Percentiles rank a stretch among this genome's conserved stretches.
These are phyloP conservation scores for Closterium sp. DNA, from an alignment of 139 green algal genomes.

Conservation along the genomic window DNA sequence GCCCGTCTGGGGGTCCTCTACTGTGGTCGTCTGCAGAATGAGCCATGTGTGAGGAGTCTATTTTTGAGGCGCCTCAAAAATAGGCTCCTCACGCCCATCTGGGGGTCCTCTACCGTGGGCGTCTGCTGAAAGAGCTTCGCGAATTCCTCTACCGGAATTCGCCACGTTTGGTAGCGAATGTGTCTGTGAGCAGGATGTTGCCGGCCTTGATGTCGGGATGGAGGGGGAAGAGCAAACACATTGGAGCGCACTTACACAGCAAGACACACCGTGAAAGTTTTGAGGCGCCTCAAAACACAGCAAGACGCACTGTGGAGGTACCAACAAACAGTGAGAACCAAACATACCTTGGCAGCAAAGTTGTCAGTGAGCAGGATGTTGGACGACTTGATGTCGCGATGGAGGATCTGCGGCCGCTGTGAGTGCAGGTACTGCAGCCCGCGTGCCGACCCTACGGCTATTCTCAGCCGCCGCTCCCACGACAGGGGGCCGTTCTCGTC, in stretches of 20 bases:
- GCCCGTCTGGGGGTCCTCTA: neutral
- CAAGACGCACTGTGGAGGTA: neutral
- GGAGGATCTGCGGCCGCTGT: slow-evolving; percentile 13
- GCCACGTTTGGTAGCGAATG: neutral
- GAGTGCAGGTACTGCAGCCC: slow-evolving; percentile 39
- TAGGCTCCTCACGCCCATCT: neutral
- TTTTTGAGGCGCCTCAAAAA: neutral
- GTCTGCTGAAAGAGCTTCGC: neutral
- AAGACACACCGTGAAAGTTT: neutral
- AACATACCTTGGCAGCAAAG: slow-evolving; percentile 7
- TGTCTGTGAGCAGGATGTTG: no score
- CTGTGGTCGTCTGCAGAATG: neutral
- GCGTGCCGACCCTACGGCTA: slow-evolving; percentile 9
- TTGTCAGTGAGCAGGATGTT: slow-evolving; percentile 34
- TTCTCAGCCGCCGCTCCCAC: slow-evolving; percentile 8
- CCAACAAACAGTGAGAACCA: no score
- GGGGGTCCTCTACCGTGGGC: neutral
- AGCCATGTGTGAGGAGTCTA: neutral
- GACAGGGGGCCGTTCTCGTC: neutral
- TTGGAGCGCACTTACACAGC: neutral
- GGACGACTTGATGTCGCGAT: slow-evolving; percentile 31
- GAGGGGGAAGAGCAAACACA: neutral
- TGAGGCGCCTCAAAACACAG: no score
- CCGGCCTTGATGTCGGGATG: neutral
- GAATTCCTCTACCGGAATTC: neutral